Percentiles rank a stretch among this genome's conserved stretches.
Conservation (phyloP, 257 asterid genomes). For the Anisodus acutangulus region DNA sequence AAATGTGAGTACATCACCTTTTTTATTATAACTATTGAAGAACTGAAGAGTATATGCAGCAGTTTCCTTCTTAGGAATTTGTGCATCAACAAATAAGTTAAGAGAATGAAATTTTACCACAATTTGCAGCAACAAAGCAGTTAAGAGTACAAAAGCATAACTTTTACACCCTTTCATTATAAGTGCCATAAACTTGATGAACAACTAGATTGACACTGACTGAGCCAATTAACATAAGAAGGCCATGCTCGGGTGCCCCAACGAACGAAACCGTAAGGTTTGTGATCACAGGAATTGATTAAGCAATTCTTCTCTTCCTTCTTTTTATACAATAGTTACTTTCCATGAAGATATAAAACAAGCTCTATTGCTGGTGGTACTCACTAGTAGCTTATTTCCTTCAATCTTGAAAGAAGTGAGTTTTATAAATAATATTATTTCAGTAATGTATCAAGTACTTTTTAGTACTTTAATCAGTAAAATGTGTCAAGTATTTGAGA, state of each 20-base stretch:
- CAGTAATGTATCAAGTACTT: not conserved
- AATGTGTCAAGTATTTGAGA: not conserved
- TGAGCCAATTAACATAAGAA: not conserved
- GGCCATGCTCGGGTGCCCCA: not conserved
- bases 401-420: not conserved
- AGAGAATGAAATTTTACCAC: not conserved
- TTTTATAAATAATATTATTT: not conserved
- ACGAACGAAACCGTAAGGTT: not conserved
- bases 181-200: not conserved
- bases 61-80: not conserved
- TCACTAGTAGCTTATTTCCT: not conserved
- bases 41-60: not conserved
- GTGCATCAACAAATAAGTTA: not conserved
- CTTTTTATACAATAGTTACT: not conserved
- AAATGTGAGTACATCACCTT: not conserved
- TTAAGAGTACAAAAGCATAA: not conserved
- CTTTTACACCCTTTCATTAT: not conserved
- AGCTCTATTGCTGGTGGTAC: not conserved
- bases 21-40: not conserved
- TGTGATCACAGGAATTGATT: not conserved
- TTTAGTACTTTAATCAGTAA: not conserved
- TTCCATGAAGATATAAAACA: not conserved
- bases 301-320: not conserved
- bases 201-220: not conserved
- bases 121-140: not conserved